phyloP scores from a whole-genome alignment of 495 filamentous ascomycete genomes.

The Aspergillus egyptiacus region DNA sequence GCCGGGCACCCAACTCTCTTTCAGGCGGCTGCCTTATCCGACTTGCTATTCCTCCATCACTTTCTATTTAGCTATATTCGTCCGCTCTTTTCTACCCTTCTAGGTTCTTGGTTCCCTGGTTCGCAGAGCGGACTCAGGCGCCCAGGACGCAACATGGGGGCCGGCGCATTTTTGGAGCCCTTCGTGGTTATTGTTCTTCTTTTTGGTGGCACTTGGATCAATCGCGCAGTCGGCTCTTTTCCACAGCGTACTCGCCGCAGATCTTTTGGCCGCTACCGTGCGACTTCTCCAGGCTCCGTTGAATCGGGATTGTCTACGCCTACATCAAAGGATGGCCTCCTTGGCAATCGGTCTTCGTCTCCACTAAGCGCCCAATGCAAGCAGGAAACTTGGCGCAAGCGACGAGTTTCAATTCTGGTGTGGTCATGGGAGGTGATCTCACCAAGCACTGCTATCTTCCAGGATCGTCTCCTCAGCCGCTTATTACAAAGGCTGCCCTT shows the following conservation, averaged over 20 bases:
- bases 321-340: constrained; percentile 29
- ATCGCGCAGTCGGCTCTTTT: constrained; percentile 30
- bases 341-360: constrained; percentile 23
- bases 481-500: constrained; percentile 67
- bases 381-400: constrained; percentile 37
- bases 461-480: constrained; percentile 48
- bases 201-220: constrained; percentile 57
- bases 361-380: constrained; percentile 20
- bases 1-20: too few species aligned
- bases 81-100: background rate
- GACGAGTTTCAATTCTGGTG: constrained; percentile 34
- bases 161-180: constrained; percentile 47
- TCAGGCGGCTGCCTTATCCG: background rate
- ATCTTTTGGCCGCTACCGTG: constrained; percentile 17
- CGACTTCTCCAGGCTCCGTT: constrained; percentile 23
- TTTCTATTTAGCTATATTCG: background rate
- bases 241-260: constrained; percentile 14
- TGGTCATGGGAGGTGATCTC: constrained; percentile 36
- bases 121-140: background rate
- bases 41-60: background rate
- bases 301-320: constrained; percentile 28
- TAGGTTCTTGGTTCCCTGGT: background rate
- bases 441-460: constrained; percentile 51
- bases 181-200: constrained; percentile 49
- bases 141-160: constrained; percentile 38